phyloP scores from a whole-genome alignment of 768 basidiomycete species.

The Boletus insuetus region DNA sequence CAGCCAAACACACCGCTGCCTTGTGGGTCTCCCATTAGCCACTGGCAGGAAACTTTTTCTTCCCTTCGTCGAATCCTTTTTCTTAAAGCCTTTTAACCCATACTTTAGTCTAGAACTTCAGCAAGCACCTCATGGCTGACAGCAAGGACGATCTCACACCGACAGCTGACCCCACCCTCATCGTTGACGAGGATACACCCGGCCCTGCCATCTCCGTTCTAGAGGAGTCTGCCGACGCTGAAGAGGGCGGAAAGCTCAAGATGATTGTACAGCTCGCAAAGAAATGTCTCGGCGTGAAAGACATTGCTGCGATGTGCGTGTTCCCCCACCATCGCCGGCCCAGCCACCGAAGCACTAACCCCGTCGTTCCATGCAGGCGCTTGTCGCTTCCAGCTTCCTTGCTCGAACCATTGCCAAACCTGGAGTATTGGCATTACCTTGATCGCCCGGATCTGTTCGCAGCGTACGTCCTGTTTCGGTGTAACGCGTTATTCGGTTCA shows the following conservation, averaged over 20 bases:
- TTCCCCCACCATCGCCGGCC: background rate
- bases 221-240: constrained; percentile 66
- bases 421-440: constrained; percentile 95
- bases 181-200: constrained; percentile 49
- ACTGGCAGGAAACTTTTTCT: constrained; percentile 4
- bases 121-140: constrained; percentile 18
- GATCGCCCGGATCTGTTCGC: constrained; percentile 91
- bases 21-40: constrained; percentile 5
- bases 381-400: constrained; percentile 90
- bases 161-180: constrained; percentile 1
- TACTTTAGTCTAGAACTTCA: background rate
- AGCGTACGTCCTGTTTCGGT: constrained; percentile 57
- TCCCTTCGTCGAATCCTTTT: background rate
- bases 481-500: background rate
- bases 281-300: constrained; percentile 90
- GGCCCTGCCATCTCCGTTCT: constrained; percentile 64
- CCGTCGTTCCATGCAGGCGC: constrained; percentile 51
- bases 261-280: constrained; percentile 91
- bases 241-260: constrained; percentile 90
- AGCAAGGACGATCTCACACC: constrained; percentile 10
- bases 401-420: constrained; percentile 90
- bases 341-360: constrained; percentile 17
- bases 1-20: constrained; percentile 10
- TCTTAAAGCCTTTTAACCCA: background rate
- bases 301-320: constrained; percentile 88